Conservation (phyloP, 2,329 filamentous ascomycete species). For the Xylaria sp. region DNA sequence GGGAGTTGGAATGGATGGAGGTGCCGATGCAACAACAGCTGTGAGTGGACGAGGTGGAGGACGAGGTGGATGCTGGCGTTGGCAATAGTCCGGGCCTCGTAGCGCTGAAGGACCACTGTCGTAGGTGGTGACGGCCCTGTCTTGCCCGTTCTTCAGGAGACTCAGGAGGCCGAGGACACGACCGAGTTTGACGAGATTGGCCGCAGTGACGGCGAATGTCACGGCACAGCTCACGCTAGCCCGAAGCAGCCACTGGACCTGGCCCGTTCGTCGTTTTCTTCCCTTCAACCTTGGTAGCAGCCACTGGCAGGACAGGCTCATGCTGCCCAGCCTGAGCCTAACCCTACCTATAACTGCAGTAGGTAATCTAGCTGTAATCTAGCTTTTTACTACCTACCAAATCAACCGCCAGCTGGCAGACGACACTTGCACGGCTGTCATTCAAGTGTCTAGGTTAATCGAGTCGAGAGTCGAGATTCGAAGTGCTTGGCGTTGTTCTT, state of each 20-base stretch:
- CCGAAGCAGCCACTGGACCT: neutral
- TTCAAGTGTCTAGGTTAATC: neutral
- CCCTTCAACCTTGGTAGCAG: neutral
- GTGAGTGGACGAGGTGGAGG: slow-evolving; percentile 15
- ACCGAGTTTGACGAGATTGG: neutral
- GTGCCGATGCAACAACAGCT: slow-evolving; percentile 6
- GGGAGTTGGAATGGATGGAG: slow-evolving; percentile 14
- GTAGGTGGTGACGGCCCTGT: slow-evolving; percentile 1
- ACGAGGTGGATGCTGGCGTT: neutral
- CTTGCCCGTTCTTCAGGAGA: neutral
- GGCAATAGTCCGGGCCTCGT: slow-evolving; percentile 12
- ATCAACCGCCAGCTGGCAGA: slow-evolving; percentile 16
- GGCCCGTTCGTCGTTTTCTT: neutral
- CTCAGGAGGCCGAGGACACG: neutral
- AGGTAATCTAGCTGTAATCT: too few relatives aligned
- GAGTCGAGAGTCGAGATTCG: too few relatives aligned
- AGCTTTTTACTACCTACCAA: too few relatives aligned
- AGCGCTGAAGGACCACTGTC: slow-evolving; percentile 18
- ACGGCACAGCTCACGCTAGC: neutral
- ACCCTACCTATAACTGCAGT: neutral
- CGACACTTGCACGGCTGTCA: slow-evolving; percentile 9
- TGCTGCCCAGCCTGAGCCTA: slow-evolving; percentile 18
- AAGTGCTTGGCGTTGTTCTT: slow-evolving; percentile 6
- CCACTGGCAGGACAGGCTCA: slow-evolving; percentile 2
- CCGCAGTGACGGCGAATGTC: neutral